These are phyloP conservation scores for Henningerozyma blattae DNA, from an alignment of 805 yeast species.

Conservation along the genomic window DNA sequence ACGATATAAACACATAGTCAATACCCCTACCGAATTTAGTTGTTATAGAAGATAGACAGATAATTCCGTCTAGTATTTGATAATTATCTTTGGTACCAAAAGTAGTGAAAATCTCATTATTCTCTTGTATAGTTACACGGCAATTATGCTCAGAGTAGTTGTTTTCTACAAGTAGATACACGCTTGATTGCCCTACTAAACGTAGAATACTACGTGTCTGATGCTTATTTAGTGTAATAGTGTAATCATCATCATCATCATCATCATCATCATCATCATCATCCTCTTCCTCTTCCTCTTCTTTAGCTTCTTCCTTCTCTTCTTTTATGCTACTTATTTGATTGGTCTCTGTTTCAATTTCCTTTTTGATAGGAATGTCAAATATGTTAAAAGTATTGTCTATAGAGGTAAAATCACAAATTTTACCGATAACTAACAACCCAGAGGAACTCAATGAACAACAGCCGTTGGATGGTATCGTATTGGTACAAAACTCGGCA, in stretches of 20 bases:
- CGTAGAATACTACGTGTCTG: background rate
- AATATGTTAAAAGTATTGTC: constrained; percentile 15
- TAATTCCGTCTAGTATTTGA: constrained; percentile 3
- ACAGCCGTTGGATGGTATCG: constrained; percentile 16
- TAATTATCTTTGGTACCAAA: background rate
- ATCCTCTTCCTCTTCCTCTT: constrained; percentile 2
- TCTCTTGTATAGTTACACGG: constrained; percentile 1
- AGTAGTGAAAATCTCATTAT: background rate
- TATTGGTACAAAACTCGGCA: constrained; percentile 13
- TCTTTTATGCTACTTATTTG: background rate
- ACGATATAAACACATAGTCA: constrained; percentile 35
- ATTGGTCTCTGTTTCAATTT: background rate
- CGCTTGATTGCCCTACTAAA: too few species aligned
- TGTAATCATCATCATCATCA: constrained; percentile 5
- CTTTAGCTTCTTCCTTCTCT: constrained; percentile 1
- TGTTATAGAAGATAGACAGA: constrained; percentile 10
- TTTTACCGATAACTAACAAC: constrained; percentile 17
- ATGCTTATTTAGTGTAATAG: background rate
- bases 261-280: constrained; percentile 1
- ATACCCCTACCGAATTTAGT: constrained; percentile 16
- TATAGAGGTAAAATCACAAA: constrained; percentile 10
- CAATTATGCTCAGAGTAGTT: background rate
- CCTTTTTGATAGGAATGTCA: background rate
- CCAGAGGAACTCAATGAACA: constrained; percentile 18
- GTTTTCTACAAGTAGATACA: too few species aligned